Conservation (phyloP, 345 rosid genomes). For the Zanthoxylum bungeanum region DNA sequence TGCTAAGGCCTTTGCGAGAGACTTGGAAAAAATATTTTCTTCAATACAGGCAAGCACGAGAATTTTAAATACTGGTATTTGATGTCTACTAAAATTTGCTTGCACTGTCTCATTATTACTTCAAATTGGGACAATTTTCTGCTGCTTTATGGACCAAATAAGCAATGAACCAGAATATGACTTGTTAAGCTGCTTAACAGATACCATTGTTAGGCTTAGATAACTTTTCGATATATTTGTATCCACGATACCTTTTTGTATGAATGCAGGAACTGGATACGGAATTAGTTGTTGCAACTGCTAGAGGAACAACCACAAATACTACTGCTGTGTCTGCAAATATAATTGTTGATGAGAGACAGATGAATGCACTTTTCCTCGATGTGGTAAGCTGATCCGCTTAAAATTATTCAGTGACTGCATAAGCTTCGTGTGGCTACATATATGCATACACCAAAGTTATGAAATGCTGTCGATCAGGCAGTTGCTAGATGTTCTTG, state of each 20-base stretch:
- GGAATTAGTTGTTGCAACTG: slow-evolving; percentile 83
- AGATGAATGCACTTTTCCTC: slow-evolving; percentile 96
- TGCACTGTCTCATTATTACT: not conserved
- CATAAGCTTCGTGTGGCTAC: not conserved
- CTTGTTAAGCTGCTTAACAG: not conserved
- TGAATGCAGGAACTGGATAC: slow-evolving; percentile 78
- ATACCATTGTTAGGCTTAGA: not conserved
- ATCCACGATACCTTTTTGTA: slow-evolving; percentile 5
- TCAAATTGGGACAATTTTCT: not conserved
- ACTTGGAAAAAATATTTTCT: slow-evolving; percentile 87
- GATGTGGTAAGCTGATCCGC: slow-evolving; percentile 63
- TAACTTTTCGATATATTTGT: not conserved
- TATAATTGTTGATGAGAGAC: slow-evolving; percentile 81
- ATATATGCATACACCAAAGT: not conserved
- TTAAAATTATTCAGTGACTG: not conserved
- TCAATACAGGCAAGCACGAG: slow-evolving; percentile 62
- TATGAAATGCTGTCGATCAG: not conserved
- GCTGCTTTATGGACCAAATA: no score
- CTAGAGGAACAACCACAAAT: slow-evolving; percentile 57
- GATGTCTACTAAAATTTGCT: not conserved
- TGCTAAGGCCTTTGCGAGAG: slow-evolving; percentile 77
- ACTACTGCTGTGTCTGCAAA: slow-evolving; percentile 90
- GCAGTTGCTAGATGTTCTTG: no score
- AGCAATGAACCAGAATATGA: not conserved
- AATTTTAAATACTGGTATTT: not conserved